A percentile compares a stretch with the other conserved stretches of the same genome.
Conservation (phyloP, 495 filamentous ascomycete species). For the Hypoxylon lienhwacheense region DNA sequence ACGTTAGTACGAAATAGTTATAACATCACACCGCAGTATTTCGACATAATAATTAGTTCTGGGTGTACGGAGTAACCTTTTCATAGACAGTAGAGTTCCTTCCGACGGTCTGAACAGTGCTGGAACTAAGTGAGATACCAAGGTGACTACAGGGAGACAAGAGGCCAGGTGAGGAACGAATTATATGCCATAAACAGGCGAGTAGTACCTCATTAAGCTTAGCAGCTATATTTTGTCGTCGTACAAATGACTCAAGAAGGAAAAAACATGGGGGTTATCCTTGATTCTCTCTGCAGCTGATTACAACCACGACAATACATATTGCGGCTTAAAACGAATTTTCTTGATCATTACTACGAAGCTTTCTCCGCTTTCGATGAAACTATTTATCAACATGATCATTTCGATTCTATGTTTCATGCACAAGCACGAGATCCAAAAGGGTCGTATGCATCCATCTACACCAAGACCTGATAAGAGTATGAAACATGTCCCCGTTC, state of each 20-base stretch:
- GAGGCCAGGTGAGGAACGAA: constrained; percentile 3
- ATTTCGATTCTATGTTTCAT: neutral
- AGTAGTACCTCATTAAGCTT: constrained; percentile 4
- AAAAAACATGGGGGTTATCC: constrained; percentile 3
- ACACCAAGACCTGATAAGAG: constrained; percentile 15
- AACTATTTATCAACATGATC: too few relatives aligned
- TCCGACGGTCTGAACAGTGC: neutral
- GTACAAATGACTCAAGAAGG: constrained; percentile 1
- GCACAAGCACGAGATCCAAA: neutral
- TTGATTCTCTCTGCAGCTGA: constrained; percentile 13
- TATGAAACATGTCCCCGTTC: neutral
- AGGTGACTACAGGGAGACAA: neutral
- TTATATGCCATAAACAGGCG: neutral
- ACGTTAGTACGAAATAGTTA: constrained; percentile 1
- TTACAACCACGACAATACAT: constrained; percentile 10
- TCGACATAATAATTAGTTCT: neutral
- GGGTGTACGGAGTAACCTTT: neutral
- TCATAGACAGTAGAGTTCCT: neutral
- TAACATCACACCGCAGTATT: neutral
- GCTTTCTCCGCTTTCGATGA: too few relatives aligned
- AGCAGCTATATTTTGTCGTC: constrained; percentile 4
- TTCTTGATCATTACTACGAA: neutral
- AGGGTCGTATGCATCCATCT: constrained; percentile 8
- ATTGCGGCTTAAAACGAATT: constrained; percentile 26
- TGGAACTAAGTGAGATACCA: too few relatives aligned